These are phyloP conservation scores for Croton setiger DNA, from an alignment of 441 rosid species.

Conservation along the genomic window DNA sequence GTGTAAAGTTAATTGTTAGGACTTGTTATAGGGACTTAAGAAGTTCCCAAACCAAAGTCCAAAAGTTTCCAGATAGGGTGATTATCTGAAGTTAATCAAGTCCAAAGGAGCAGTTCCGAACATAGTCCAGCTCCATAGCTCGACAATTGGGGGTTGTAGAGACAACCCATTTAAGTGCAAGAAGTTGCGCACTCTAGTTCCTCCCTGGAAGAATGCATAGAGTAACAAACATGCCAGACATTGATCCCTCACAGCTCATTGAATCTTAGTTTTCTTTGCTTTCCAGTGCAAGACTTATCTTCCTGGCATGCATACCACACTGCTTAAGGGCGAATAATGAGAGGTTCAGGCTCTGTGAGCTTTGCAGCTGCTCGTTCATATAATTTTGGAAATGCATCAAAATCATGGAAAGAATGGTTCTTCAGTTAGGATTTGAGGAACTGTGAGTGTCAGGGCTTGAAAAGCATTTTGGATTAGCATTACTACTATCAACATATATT, in stretches of 20 bases:
- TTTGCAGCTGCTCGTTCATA: slow-evolving; percentile 60
- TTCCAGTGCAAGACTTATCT: slow-evolving; percentile 32
- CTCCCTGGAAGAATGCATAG: slow-evolving; percentile 81
- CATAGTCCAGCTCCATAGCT: slow-evolving; percentile 76
- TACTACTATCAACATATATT: slow-evolving; percentile 64
- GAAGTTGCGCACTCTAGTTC: slow-evolving; percentile 71
- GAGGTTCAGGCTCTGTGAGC: slow-evolving; percentile 68
- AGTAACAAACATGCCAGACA: slow-evolving; percentile 86
- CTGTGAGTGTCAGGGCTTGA: slow-evolving; percentile 40
- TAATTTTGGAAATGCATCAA: slow-evolving; percentile 70
- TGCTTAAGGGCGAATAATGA: slow-evolving; percentile 76
- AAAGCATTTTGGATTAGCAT: slow-evolving; percentile 46
- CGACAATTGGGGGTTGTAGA: slow-evolving; percentile 75
- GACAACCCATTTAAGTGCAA: slow-evolving; percentile 73
- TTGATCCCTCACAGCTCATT: slow-evolving; percentile 73
- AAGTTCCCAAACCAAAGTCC: slow-evolving; percentile 43
- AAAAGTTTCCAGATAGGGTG: slow-evolving; percentile 78
- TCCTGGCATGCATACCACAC: slow-evolving; percentile 82
- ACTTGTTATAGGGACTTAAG: no score
- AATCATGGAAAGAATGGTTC: slow-evolving; percentile 64
- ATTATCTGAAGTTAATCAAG: slow-evolving; percentile 34
- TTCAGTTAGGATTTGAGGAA: slow-evolving; percentile 59
- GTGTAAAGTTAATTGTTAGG: no score
- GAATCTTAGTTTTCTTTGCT: slow-evolving; percentile 43
- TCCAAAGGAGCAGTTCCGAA: slow-evolving; percentile 47